phyloP scores from a whole-genome alignment of 2,329 filamentous ascomycete species.

The Ceratocystis albifundus region DNA sequence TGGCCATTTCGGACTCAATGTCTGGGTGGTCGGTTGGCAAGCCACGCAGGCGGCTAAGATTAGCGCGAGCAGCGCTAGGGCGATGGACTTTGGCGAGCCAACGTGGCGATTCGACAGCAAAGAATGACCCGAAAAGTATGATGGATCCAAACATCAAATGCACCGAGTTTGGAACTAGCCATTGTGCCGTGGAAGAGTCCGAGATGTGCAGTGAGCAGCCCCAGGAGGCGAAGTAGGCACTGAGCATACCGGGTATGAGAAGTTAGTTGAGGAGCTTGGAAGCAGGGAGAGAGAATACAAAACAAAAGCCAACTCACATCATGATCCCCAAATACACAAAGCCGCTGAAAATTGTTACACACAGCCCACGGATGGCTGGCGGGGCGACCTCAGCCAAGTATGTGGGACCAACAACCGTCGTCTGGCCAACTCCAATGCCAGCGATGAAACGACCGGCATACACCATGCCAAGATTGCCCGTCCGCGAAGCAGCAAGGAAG shows the following conservation, averaged over 20 bases:
- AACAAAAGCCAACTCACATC: conserved; percentile 31
- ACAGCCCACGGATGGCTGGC: conserved; percentile 57
- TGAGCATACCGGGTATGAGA: background rate
- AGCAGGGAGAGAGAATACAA: too few relatives aligned
- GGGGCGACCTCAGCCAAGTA: conserved; percentile 65
- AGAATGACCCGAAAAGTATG: conserved; percentile 58
- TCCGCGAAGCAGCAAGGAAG: conserved; percentile 42
- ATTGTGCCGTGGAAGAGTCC: conserved; percentile 38
- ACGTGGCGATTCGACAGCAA: conserved; percentile 58
- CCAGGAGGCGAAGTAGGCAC: conserved; percentile 63
- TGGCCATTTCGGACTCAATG: conserved; percentile 34
- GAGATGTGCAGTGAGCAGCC: conserved; percentile 42
- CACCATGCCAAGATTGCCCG: conserved; percentile 44
- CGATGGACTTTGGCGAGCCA: conserved; percentile 56
- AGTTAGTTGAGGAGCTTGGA: background rate
- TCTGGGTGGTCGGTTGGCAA: conserved; percentile 52
- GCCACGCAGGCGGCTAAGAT: conserved; percentile 49
- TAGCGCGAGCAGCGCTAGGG: conserved; percentile 44
- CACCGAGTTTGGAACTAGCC: conserved; percentile 59
- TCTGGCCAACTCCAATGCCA: conserved; percentile 54
- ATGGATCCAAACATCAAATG: conserved; percentile 67
- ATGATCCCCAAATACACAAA: conserved; percentile 66
- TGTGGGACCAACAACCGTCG: conserved; percentile 55
- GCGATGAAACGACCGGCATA: conserved; percentile 57
- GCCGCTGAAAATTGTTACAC: conserved; percentile 46